These are phyloP conservation scores for Populus hybrid DNA, from an alignment of 441 rosid species.

Conservation along the genomic window DNA sequence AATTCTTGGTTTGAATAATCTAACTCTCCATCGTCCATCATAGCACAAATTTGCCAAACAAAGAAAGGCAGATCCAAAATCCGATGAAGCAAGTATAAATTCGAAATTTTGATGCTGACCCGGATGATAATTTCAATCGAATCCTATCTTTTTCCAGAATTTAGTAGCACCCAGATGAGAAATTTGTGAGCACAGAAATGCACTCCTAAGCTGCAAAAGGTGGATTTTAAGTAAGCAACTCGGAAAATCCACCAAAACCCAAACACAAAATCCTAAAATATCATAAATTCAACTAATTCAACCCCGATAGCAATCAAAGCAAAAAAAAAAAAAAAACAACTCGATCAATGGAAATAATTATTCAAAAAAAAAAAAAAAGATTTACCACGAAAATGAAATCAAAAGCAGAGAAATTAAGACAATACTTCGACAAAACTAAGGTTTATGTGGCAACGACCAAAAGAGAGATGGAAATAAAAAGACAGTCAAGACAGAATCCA, in stretches of 20 bases:
- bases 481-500: conserved; percentile 3
- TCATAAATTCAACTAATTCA: conserved; percentile 8
- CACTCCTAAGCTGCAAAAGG: conserved; percentile 1
- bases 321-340: not conserved
- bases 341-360: not conserved
- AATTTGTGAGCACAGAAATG: not conserved
- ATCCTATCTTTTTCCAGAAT: not conserved
- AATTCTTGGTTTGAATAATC: conserved; percentile 76
- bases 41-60: not conserved
- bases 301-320: conserved; percentile 8
- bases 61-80: not conserved
- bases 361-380: not conserved
- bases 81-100: not conserved
- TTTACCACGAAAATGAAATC: not conserved
- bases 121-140: conserved; percentile 10
- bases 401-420: conserved; percentile 6
- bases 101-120: conserved; percentile 8
- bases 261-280: not conserved
- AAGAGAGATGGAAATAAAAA: not conserved
- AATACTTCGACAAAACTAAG: conserved; percentile 11
- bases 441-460: not conserved
- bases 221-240: not conserved
- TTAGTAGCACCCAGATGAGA: not conserved
- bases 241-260: conserved; percentile 9
- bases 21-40: conserved; percentile 93